A percentile compares a stretch with the other conserved stretches of the same genome.
These are phyloP conservation scores for Hippophae rhamnoides DNA, from an alignment of 306 rosid genomes.

Conservation along the genomic window DNA sequence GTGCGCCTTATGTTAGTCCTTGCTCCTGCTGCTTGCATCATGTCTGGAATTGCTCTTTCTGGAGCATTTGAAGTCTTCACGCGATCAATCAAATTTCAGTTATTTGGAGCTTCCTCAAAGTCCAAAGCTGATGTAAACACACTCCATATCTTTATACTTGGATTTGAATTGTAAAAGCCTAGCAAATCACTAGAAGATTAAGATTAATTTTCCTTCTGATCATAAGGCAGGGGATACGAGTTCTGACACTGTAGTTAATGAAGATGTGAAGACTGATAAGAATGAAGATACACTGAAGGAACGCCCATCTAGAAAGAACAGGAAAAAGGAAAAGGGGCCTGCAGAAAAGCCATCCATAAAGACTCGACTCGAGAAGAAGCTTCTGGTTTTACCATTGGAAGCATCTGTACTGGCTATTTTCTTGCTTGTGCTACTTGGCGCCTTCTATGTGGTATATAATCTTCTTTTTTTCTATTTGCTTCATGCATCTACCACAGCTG, in stretches of 20 bases:
- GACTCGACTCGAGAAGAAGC: slow-evolving; percentile 60
- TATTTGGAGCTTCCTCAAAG: slow-evolving; percentile 39
- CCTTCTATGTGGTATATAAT: slow-evolving; percentile 93
- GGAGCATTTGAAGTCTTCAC: slow-evolving; percentile 94
- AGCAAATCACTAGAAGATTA: slow-evolving; percentile 15
- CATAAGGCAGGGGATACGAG: slow-evolving; percentile 53
- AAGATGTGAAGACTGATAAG: slow-evolving; percentile 57
- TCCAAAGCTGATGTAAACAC: slow-evolving; percentile 39
- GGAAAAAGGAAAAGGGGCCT: slow-evolving; percentile 73
- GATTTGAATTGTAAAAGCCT: slow-evolving; percentile 16
- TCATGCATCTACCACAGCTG: slow-evolving; percentile 3
- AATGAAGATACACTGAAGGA: slow-evolving; percentile 61
- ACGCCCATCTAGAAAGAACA: slow-evolving; percentile 62
- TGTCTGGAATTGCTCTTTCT: slow-evolving; percentile 98
- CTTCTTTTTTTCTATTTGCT: slow-evolving; percentile 4
- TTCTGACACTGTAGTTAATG: slow-evolving; percentile 36
- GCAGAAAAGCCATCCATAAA: slow-evolving; percentile 67
- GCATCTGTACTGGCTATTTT: slow-evolving; percentile 72
- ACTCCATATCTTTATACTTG: slow-evolving; percentile 17
- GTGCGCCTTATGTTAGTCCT: slow-evolving; percentile 97
- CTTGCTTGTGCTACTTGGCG: slow-evolving; percentile 77
- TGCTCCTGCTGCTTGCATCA: slow-evolving; percentile 98
- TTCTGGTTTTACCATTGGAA: slow-evolving; percentile 82
- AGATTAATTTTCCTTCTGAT: slow-evolving; percentile 16
- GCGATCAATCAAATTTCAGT: slow-evolving; percentile 82